phyloP scores from a whole-genome alignment of 2,329 filamentous ascomycete genomes.

The Claviceps sp. region DNA sequence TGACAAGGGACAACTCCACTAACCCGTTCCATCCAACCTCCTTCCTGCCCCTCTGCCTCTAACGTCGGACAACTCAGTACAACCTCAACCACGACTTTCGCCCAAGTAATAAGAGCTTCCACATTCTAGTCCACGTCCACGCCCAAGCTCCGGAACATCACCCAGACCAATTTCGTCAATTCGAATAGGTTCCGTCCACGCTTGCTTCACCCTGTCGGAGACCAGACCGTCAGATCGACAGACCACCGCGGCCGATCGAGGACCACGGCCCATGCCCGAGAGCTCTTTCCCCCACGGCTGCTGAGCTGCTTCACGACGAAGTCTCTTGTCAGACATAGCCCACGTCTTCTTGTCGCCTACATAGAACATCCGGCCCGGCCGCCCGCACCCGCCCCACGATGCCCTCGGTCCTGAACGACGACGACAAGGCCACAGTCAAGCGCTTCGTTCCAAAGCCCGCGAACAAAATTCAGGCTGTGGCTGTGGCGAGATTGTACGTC shows the following conservation, averaged over 20 bases:
- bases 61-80: too few species aligned
- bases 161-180: too few species aligned
- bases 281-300: background rate
- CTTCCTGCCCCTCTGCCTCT: too few species aligned
- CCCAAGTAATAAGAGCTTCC: too few species aligned
- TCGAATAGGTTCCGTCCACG: too few species aligned
- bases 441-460: conserved; percentile 82
- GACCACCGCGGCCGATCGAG: background rate
- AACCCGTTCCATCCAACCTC: too few species aligned
- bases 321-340: background rate
- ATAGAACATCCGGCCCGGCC: background rate
- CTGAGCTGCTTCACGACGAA: background rate
- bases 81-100: too few species aligned
- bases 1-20: too few species aligned
- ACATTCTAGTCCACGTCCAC: too few species aligned
- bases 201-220: too few species aligned
- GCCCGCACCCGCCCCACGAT: conserved; percentile 20
- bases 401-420: conserved; percentile 66
- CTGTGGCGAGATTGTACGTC: conserved; percentile 84
- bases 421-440: conserved; percentile 94
- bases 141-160: too few species aligned
- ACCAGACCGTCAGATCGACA: too few species aligned
- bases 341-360: background rate
- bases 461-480: conserved; percentile 96
- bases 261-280: background rate